These are phyloP conservation scores for Angophora floribunda DNA, from an alignment of 345 rosid genomes.

Conservation along the genomic window DNA sequence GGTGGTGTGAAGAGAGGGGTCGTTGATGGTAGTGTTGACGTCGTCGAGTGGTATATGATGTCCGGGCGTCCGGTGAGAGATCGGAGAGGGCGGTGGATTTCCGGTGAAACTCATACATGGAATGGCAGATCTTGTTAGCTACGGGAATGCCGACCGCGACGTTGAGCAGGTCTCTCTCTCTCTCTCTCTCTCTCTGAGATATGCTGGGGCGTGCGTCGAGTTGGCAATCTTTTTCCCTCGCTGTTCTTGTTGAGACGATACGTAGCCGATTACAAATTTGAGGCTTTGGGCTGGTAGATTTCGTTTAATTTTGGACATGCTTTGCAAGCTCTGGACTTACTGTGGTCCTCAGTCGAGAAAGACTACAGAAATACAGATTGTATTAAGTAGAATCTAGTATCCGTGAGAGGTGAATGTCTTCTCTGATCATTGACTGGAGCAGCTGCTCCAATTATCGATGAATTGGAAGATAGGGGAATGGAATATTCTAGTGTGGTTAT, in stretches of 20 bases:
- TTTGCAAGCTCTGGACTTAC: neutral
- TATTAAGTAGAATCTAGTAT: neutral
- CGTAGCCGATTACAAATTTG: neutral
- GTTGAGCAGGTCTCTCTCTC: constrained; percentile 54
- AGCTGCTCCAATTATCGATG: neutral
- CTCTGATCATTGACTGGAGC: neutral
- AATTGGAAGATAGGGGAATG: neutral
- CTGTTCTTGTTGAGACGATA: neutral
- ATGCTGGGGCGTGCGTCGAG: neutral
- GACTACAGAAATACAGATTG: neutral
- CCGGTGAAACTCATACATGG: constrained; percentile 77
- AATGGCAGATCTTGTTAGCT: constrained; percentile 98
- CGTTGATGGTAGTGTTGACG: constrained; percentile 21
- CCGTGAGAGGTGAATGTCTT: neutral
- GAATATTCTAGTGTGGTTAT: neutral
- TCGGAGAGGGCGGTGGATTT: constrained; percentile 68
- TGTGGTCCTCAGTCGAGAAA: neutral
- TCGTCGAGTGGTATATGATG: constrained; percentile 47
- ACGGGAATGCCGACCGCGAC: constrained; percentile 78
- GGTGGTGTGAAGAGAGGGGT: neutral
- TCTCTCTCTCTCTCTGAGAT: neutral
- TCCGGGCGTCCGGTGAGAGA: constrained; percentile 72
- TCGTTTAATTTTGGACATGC: neutral
- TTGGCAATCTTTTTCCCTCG: neutral
- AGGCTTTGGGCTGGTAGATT: neutral